Conservation (phyloP, 2,329 filamentous ascomycete genomes). For the Sporothrix dimorphospora region DNA sequence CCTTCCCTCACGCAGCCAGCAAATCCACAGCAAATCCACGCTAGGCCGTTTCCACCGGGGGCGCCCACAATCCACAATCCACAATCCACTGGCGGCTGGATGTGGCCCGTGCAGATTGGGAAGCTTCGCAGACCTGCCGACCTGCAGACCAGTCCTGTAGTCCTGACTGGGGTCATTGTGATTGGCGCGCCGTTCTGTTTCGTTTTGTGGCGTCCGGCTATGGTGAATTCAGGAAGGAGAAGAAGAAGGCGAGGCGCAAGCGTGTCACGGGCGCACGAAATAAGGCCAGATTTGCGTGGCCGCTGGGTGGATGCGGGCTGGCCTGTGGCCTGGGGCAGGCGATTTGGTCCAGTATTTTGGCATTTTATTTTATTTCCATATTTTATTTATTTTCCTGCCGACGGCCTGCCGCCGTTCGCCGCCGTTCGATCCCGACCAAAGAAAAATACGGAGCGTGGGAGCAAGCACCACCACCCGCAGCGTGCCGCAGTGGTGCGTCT, state of each 20-base stretch:
- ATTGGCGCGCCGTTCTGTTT: slow-evolving; percentile 27
- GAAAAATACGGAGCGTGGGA: neutral
- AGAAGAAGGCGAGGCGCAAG: too few species aligned
- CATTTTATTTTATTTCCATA: neutral
- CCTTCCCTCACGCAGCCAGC: slow-evolving; percentile 1
- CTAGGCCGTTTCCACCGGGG: slow-evolving; percentile 21
- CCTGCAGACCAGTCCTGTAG: neutral
- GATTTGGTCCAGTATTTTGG: neutral
- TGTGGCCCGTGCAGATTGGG: slow-evolving; percentile 24
- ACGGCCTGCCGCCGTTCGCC: neutral
- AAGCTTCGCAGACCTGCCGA: neutral
- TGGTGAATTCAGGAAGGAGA: slow-evolving; percentile 10
- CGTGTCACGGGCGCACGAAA: neutral
- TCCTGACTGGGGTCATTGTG: slow-evolving; percentile 11
- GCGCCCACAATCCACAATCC: neutral
- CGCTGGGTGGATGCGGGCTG: neutral
- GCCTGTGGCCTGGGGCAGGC: neutral
- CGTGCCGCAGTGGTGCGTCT: too few species aligned
- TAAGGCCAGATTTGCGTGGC: neutral
- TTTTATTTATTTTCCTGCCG: neutral
- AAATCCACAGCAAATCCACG: slow-evolving; percentile 26
- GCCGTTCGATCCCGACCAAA: neutral
- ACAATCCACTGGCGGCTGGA: slow-evolving; percentile 22
- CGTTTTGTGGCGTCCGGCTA: slow-evolving; percentile 26
- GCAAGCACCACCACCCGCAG: slow-evolving; percentile 9